Evolutionary conservation across 2,329 filamentous ascomycete species (phyloP), one percentile per base, ranked within the genome.

Genomic region (Ceratocystis destructans): DNA sequence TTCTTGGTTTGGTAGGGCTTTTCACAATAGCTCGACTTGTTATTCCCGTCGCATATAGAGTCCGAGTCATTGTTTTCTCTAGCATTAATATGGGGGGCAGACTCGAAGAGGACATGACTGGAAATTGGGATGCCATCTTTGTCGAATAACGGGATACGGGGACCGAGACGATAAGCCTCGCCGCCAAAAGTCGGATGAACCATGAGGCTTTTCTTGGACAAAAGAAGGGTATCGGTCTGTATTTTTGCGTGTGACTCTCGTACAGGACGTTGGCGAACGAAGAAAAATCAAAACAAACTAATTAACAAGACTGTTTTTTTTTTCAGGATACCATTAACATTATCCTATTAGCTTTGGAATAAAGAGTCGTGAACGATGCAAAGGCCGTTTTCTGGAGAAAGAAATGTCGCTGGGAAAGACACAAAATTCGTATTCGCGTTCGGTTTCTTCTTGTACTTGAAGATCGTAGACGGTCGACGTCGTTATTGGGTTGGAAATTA

Each of bases 1-100:
- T 80, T 78, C 53, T 76, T 79, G 50, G 77, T 75, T 67, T 79
- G 80, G 44, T 79, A 76, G 0, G 84, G 80, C 72, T 86, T 88
- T 71, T 87, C 82, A 72, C 85, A 87, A 2, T 77, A 75, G 44
- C 66, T 67, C 15, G 62, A 64, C 10, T 57, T 62, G 46, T 63
- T 65, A 22, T 62, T 48, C 17, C 28, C 65, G 25, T 61, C 57
- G 25, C 66, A 67, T 25, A 67, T 59, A 7, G 66, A 65, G 20
- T 64, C 65, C 1, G 66, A 61, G 10, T 45, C 17, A 6, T 25
- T 61, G 6, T 25, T 46, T 5, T 28, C 44, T 64, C 62, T 67
- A 28, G 22, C 33, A 17, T 57, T 45, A 25, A 65, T 62, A 3
- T 28, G 44, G 25, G 15, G 31, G 4, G 66, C 45, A 31, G 66